Evolutionary conservation across 2,329 filamentous ascomycete genomes (phyloP).

Genomic region (Phoma herbarum): DNA sequence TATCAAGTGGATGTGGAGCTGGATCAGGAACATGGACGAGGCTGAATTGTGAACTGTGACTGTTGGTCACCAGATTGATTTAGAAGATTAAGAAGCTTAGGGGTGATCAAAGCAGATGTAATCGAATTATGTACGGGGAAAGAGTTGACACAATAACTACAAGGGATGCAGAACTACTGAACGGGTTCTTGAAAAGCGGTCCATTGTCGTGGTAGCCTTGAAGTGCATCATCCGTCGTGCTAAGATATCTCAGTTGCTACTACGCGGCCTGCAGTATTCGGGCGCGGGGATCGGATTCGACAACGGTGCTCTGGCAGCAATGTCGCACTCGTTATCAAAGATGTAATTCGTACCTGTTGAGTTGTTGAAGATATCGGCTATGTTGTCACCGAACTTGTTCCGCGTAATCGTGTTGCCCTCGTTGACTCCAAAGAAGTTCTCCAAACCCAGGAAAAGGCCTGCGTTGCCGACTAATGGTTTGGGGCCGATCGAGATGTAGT

Average conservation of each 20-base stretch:
- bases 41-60: constrained; percentile 42
- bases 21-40: constrained; percentile 58
- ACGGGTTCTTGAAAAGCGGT: neutral
- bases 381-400: constrained; percentile 2
- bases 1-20: constrained; percentile 55
- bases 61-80: neutral
- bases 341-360: constrained; percentile 2
- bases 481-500: constrained; percentile 16
- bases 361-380: constrained; percentile 6
- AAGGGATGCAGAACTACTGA: neutral
- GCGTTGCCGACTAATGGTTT: neutral
- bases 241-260: neutral
- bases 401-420: constrained; percentile 1
- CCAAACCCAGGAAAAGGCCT: neutral
- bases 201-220: neutral
- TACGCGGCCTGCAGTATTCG: constrained; percentile 3
- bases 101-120: neutral
- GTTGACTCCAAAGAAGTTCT: neutral
- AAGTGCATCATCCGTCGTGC: neutral
- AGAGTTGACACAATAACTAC: neutral
- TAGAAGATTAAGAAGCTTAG: neutral
- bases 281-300: neutral
- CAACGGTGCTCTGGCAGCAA: neutral
- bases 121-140: neutral
- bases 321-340: constrained; percentile 1